Base-by-base conservation (phyloP, 257 asterid genomes). In the Salvia splendens region DNA sequence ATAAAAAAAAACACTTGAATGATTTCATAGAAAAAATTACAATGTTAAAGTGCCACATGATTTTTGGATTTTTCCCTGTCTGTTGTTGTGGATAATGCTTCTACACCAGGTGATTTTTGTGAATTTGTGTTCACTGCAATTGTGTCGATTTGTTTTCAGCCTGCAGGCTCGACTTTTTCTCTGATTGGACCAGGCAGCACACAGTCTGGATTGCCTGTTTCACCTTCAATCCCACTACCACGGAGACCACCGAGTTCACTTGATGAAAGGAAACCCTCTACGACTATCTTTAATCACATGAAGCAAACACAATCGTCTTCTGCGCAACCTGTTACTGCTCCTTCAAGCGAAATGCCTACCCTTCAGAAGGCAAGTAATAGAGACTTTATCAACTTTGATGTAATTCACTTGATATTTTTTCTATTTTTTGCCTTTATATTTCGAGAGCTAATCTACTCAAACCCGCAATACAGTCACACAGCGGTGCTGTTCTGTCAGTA, bases 181-280 rank as follows among this genome's bases (percentile, higher is more conserved):
- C 76, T 82, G 38, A 73, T 64, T 74, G 98, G 92, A 69, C 75
- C 80, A 70, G 81, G 84, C 56, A 69, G 73, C 53, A 47, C 83
- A 28, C 96, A 79, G 65, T 64, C 85, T 66, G 89, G 81, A 24
- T 68, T 64, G 72, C 92, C 77, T 68, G 81, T 72, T 45, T 64
- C 95, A 62, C 73, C 96, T 70, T 75, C 85, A 8, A 62, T 79
- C 43, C 95, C 77, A 75, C 84, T 73, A 52, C 79, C 88, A 10
- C 91, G 73, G 67, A 87, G 99, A 74, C 80, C 74, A 40, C 76
- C 76, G 20, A 84, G 71, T 73, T 71, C 87, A 30, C 73, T 79
- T 43, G 97, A 91, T 61, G 99, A 94, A 77, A 83, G 90, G 82
- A 94, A 83, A 77, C 59, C 82, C 14, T 36, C 91, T 67, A 69